Conservation (phyloP, 1,284 basidiomycete genomes). For the Cryptococcus jaspeensis region DNA sequence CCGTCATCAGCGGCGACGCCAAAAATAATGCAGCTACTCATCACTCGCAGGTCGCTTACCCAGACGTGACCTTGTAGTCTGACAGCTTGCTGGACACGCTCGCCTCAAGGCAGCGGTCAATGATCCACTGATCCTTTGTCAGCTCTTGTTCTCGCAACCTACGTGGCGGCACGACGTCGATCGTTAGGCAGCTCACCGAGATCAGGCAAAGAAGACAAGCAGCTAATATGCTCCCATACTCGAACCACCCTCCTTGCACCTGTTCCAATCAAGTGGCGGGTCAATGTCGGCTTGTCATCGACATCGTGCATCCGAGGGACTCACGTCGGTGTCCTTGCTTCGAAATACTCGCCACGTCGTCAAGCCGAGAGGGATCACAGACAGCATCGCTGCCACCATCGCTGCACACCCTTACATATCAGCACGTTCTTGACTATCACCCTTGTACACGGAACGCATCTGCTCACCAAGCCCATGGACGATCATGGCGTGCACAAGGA, state of each 20-base stretch:
- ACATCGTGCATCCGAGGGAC: not conserved
- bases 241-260: conserved; percentile 20
- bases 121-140: conserved; percentile 18
- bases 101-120: conserved; percentile 18
- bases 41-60: conserved; percentile 7
- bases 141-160: not conserved
- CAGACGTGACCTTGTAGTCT: conserved; percentile 11
- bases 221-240: conserved; percentile 18
- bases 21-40: not conserved
- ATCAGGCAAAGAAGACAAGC: conserved; percentile 11
- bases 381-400: conserved; percentile 22
- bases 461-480: conserved; percentile 23
- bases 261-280: not conserved
- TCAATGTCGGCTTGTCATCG: not conserved
- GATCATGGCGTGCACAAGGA: conserved; percentile 20
- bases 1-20: not conserved
- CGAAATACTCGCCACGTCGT: conserved; percentile 16
- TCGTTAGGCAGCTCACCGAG: conserved; percentile 16
- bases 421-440: too few species aligned
- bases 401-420: conserved; percentile 9
- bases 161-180: not conserved
- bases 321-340: conserved; percentile 10
- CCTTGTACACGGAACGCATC: not conserved
- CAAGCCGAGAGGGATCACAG: conserved; percentile 19
- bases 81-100: conserved; percentile 10